phyloP scores from a whole-genome alignment of 2,329 filamentous ascomycete species.

The Albifimbria verrucaria region DNA sequence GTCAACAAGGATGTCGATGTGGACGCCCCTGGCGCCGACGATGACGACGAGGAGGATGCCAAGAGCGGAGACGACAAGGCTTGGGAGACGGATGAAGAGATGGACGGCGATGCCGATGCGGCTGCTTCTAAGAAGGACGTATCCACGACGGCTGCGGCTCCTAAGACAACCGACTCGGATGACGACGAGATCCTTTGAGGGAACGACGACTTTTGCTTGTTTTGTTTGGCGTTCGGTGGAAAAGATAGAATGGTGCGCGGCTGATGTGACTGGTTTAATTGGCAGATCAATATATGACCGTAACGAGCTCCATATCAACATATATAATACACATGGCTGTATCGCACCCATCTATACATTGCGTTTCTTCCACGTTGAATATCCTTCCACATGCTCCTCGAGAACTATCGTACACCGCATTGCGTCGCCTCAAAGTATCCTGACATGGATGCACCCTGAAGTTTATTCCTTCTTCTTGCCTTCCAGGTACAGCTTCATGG shows the following conservation, averaged over 20 bases:
- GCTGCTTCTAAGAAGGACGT: constrained; percentile 11
- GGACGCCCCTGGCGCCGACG: constrained; percentile 10
- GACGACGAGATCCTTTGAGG: constrained; percentile 30
- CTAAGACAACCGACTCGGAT: constrained; percentile 22
- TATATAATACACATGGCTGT: too few relatives aligned
- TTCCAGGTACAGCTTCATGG: constrained; percentile 42
- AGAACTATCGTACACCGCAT: too few relatives aligned
- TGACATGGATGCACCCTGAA: too few relatives aligned
- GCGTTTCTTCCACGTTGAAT: too few relatives aligned
- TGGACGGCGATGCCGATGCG: constrained; percentile 15
- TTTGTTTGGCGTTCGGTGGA: constrained; percentile 22
- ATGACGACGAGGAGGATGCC: constrained; percentile 13
- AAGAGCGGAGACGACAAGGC: constrained; percentile 20
- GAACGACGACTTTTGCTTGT: constrained; percentile 5
- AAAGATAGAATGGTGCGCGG: constrained; percentile 14
- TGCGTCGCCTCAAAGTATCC: too few relatives aligned
- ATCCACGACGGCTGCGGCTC: constrained; percentile 4
- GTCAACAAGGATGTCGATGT: constrained; percentile 43
- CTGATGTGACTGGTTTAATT: neutral
- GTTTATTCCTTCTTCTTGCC: too few relatives aligned
- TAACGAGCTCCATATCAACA: constrained; percentile 9
- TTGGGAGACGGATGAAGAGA: constrained; percentile 33
- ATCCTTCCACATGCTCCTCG: too few relatives aligned
- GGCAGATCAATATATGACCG: constrained; percentile 3
- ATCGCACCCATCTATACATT: too few relatives aligned